A percentile compares a stretch with the other conserved stretches of the same genome.
phyloP scores from a whole-genome alignment of 2,329 filamentous ascomycete species.

The Pseudogymnoascus sp. region DNA sequence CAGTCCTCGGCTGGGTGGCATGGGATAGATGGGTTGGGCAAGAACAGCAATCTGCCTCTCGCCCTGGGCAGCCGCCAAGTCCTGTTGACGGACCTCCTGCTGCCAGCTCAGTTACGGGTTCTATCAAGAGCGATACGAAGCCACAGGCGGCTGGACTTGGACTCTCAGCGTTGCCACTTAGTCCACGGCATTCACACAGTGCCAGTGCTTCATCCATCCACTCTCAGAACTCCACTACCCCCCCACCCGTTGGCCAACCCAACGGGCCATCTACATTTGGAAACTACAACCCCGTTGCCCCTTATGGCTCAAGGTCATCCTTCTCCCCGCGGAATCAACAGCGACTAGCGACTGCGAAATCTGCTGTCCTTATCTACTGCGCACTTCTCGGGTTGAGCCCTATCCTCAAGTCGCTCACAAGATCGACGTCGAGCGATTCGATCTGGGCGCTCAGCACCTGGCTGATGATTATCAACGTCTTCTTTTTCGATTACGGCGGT shows the following conservation, averaged over 20 bases:
- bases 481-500: constrained; percentile 94
- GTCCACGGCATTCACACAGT: constrained; percentile 41
- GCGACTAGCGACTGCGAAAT: constrained; percentile 77
- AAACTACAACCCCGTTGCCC: constrained; percentile 26
- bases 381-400: constrained; percentile 86
- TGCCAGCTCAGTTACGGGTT: not conserved
- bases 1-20: constrained; percentile 78
- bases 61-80: constrained; percentile 6
- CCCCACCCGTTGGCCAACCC: constrained; percentile 18
- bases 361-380: constrained; percentile 85
- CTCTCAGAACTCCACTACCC: constrained; percentile 28
- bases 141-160: constrained; percentile 36
- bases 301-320: constrained; percentile 36
- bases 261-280: constrained; percentile 25
- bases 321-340: constrained; percentile 43
- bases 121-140: constrained; percentile 16
- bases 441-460: constrained; percentile 97
- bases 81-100: not conserved
- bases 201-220: constrained; percentile 50
- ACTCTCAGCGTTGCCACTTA: constrained; percentile 28
- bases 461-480: constrained; percentile 90
- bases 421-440: constrained; percentile 83
- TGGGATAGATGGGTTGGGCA: constrained; percentile 88
- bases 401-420: constrained; percentile 93
- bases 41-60: constrained; percentile 41